Evolutionary conservation across 2,329 filamentous ascomycete species (phyloP).

Genomic region (Atkinsonella texensis): DNA sequence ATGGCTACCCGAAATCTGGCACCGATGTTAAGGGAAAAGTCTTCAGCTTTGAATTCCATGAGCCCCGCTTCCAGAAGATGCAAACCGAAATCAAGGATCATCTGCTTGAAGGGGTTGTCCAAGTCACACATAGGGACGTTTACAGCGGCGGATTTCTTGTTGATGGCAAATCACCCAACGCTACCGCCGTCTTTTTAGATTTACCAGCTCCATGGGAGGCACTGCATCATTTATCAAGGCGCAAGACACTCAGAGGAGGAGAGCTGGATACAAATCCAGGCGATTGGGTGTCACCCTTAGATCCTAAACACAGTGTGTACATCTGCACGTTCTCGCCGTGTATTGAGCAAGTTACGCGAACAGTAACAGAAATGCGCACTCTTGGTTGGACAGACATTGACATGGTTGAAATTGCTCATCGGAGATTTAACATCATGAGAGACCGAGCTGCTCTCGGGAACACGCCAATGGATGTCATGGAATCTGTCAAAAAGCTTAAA

Average conservation of each 20-base stretch:
- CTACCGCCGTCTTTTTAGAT: conserved; percentile 66
- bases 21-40: conserved; percentile 50
- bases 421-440: conserved; percentile 67
- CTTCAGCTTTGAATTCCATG: conserved; percentile 75
- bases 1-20: conserved; percentile 45
- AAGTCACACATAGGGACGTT: conserved; percentile 67
- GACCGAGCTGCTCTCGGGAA: conserved; percentile 70
- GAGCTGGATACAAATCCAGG: conserved; percentile 12
- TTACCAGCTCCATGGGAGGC: conserved; percentile 73
- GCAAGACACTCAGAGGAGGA: conserved; percentile 14
- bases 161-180: conserved; percentile 45
- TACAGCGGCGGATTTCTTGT: conserved; percentile 63
- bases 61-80: conserved; percentile 58
- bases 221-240: conserved; percentile 59
- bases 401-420: conserved; percentile 82
- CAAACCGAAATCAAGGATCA: conserved; percentile 58
- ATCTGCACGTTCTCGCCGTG: conserved; percentile 95
- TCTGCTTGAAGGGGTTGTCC: conserved; percentile 51
- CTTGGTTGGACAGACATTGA: conserved; percentile 84
- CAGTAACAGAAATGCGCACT: conserved; percentile 66
- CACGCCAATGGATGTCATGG: conserved; percentile 60
- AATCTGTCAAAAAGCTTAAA: conserved; percentile 62
- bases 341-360: conserved; percentile 88
- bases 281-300: conserved; percentile 48
- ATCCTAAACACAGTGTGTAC: conserved; percentile 58